A percentile compares a stretch with the other conserved stretches of the same genome.
Conservation (phyloP, 352 stramenopile species). For the Phytophthora fragariaefolia region DNA sequence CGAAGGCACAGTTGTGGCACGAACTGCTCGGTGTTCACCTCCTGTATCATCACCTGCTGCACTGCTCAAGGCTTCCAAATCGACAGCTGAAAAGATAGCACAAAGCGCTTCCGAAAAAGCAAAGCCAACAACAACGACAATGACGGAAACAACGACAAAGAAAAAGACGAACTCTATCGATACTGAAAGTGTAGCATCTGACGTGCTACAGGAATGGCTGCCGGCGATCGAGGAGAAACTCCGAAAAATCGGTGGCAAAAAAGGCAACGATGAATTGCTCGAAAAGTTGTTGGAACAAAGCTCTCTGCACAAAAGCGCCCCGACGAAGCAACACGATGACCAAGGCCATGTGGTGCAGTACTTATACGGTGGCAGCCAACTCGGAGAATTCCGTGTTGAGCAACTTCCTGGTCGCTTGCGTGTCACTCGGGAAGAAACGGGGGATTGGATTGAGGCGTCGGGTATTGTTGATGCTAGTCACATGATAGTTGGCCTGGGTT, state of each 20-base stretch:
- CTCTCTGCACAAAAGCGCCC: not conserved
- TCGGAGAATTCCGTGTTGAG: conserved; percentile 75
- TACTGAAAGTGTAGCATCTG: conserved; percentile 15
- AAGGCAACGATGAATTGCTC: conserved; percentile 31
- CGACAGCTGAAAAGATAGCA: conserved; percentile 11
- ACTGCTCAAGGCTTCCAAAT: conserved; percentile 25
- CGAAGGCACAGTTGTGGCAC: conserved; percentile 51
- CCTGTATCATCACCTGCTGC: conserved; percentile 20
- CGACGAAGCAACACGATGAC: conserved; percentile 17
- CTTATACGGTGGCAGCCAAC: conserved; percentile 58
- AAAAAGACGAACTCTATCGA: conserved; percentile 18
- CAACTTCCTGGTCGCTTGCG: conserved; percentile 61
- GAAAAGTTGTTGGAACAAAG: conserved; percentile 35
- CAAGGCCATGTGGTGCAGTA: conserved; percentile 37
- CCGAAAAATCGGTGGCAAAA: conserved; percentile 30
- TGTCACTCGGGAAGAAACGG: conserved; percentile 66
- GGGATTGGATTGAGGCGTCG: conserved; percentile 73
- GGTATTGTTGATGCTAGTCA: conserved; percentile 54
- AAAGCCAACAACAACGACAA: conserved; percentile 3
- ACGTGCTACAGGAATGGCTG: conserved; percentile 56
- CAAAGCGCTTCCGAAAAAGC: conserved; percentile 2
- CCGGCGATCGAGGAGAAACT: conserved; percentile 58
- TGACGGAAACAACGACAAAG: not conserved
- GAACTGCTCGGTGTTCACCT: conserved; percentile 49
- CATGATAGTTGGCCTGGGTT: conserved; percentile 49